Evolutionary conservation across 2,329 filamentous ascomycete genomes (phyloP).

Genomic region (Incumbomyces delicatus): DNA sequence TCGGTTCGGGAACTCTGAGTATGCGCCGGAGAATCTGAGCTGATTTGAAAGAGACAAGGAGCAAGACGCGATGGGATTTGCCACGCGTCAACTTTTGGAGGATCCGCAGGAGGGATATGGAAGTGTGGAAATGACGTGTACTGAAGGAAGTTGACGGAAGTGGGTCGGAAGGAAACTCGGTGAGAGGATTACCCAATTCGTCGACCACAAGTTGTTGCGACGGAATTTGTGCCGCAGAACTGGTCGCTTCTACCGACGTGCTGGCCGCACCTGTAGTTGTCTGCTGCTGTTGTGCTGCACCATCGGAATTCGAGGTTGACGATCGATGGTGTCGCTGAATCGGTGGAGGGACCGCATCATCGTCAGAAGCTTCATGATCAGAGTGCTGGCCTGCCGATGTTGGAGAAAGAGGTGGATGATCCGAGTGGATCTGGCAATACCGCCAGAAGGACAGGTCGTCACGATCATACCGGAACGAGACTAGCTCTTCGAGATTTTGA

Average conservation of each 20-base stretch:
- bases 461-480: conserved; percentile 75
- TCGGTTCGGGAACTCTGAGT: conserved; percentile 78
- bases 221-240: conserved; percentile 16
- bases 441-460: conserved; percentile 86
- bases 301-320: conserved; percentile 25
- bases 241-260: conserved; percentile 13
- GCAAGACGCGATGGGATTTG: conserved; percentile 87
- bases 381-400: conserved; percentile 7
- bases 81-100: conserved; percentile 96
- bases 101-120: conserved; percentile 89
- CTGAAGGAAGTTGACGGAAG: conserved; percentile 68
- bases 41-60: conserved; percentile 92
- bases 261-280: conserved; percentile 8
- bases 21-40: conserved; percentile 85
- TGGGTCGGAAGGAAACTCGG: conserved; percentile 38
- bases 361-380: conserved; percentile 37
- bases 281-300: conserved; percentile 11
- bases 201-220: conserved; percentile 52
- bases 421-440: conserved; percentile 68
- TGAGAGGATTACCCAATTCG: conserved; percentile 69
- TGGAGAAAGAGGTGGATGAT: conserved; percentile 40
- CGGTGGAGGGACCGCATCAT: conserved; percentile 74
- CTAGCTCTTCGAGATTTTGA: conserved; percentile 83
- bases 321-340: conserved; percentile 54
- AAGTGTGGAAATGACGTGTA: conserved; percentile 87